phyloP scores from a whole-genome alignment of 192 early-diverging fungal genomes.

The Coemansia furcata region DNA sequence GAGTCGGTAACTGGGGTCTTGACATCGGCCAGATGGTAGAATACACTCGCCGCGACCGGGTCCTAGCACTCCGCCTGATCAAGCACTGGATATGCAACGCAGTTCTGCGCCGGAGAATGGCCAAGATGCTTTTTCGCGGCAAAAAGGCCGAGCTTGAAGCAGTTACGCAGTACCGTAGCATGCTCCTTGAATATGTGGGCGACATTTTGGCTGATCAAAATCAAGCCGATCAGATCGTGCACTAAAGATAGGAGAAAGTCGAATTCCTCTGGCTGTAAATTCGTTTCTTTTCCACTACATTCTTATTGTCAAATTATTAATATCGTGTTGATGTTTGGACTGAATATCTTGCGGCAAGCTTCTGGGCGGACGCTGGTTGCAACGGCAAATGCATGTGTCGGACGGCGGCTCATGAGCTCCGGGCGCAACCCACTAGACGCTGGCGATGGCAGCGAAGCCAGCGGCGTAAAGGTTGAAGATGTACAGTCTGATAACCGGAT shows the following conservation, averaged over 20 bases:
- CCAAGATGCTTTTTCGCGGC: conserved; percentile 37
- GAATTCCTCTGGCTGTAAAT: not conserved
- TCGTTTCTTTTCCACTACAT: not conserved
- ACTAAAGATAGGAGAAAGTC: not conserved
- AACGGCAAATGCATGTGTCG: not conserved
- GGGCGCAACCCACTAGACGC: not conserved
- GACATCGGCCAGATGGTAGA: conserved; percentile 19
- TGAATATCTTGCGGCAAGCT: not conserved
- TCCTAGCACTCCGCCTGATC: conserved; percentile 23
- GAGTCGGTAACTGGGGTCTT: conserved; percentile 32
- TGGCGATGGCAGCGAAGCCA: not conserved
- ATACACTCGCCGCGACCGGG: conserved; percentile 31
- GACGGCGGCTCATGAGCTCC: conserved; percentile 8
- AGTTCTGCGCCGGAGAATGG: conserved; percentile 26
- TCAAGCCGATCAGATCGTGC: not conserved
- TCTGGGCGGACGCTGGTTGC: not conserved
- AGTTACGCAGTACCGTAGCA: conserved; percentile 24
- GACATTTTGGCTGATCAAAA: not conserved
- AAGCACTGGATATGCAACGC: conserved; percentile 13
- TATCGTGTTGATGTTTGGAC: not conserved
- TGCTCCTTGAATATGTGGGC: conserved; percentile 20
- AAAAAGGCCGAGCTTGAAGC: conserved; percentile 45
- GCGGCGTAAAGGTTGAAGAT: not conserved
- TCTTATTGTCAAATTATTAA: not conserved
- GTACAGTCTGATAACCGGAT: not conserved